A percentile compares a stretch with the other conserved stretches of the same genome.
These are phyloP conservation scores for Saksenaea vasiformis DNA, from an alignment of 371 early-diverging fungal genomes.

Conservation along the genomic window DNA sequence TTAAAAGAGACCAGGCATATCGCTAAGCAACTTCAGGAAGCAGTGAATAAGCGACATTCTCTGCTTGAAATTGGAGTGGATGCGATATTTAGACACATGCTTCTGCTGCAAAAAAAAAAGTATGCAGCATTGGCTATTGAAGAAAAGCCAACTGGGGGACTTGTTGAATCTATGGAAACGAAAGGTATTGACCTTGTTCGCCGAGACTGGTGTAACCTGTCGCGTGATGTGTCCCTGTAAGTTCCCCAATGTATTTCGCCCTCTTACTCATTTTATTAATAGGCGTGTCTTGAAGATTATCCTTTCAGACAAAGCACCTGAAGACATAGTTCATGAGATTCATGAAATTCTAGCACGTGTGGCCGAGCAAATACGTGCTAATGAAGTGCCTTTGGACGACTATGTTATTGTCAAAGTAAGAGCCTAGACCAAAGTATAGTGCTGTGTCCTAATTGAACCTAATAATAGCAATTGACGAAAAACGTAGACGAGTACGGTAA, in stretches of 20 bases:
- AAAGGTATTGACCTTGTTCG: conserved; percentile 97
- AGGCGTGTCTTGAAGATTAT: conserved; percentile 76
- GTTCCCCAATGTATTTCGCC: conserved; percentile 11
- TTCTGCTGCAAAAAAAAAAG: conserved; percentile 98
- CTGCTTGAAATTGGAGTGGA: conserved; percentile 97
- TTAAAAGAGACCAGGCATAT: conserved; percentile 66
- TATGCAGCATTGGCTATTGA: conserved; percentile 87
- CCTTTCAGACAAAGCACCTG: conserved; percentile 60
- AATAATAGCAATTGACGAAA: conserved; percentile 79
- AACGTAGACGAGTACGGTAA: conserved; percentile 85
- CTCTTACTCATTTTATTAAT: not conserved
- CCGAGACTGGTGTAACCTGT: conserved; percentile 95
- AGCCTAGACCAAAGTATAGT: too few species aligned
- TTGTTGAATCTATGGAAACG: conserved; percentile 68
- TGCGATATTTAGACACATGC: conserved; percentile 86
- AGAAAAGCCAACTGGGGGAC: conserved; percentile 45
- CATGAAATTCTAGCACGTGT: conserved; percentile 4
- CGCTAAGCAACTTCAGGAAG: conserved; percentile 74
- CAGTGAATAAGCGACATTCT: conserved; percentile 88
- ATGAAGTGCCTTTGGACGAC: conserved; percentile 65
- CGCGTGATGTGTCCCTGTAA: conserved; percentile 78
- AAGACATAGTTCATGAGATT: conserved; percentile 43
- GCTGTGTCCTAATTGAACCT: not conserved
- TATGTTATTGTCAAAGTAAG: conserved; percentile 92
- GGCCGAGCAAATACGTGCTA: conserved; percentile 58